Evolutionary conservation across 345 rosid species (phyloP), one percentile per base, ranked within the genome.

Genomic region (Sapria himalayana): DNA sequence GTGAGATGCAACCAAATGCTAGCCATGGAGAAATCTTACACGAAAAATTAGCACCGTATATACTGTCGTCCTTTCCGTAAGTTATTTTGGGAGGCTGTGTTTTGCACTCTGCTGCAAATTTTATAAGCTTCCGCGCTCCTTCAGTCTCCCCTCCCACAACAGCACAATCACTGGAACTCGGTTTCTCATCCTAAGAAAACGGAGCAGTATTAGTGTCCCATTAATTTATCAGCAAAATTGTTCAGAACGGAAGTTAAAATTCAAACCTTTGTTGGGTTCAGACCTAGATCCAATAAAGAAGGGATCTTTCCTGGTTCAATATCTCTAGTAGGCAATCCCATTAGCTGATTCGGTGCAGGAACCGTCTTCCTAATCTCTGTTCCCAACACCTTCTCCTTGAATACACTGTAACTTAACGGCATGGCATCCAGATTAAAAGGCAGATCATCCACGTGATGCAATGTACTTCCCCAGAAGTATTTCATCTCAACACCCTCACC

Each of bases 11-110:
- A 45, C 99, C 99, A 61, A 55, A 62, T 22, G 75, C 71, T 33
- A 91, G 67, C 99, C 99, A 91, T 25, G 99, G 92, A 45, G 94
- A 81, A 23, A 91, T 80, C 57, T 91, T 91, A 73, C 89, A 73
- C 29, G 96, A 91, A 43, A 91, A 84, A 65, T 72, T 84, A 25
- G 99, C 92, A 46, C 96, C 92, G 48, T 68, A 80, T 47, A 91
- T 60, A 63, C 71, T 77, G 39, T 66, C 71, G 18, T 59, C 59
- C 34, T 54, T 54, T 45, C 75, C 76, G n/a, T n/a, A 63, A 47
- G 46, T 43, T 31, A 70, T 81, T 52, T 77, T 77, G 61, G 49
- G 70, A 18, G 92, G 61, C 55, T 74, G 89, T 46, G 92, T 76
- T 58, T 60, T 75, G 63, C 85, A 80, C 48, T 84, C 89, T 1